These are phyloP conservation scores for Leucocoprinus birnbaumii DNA, from an alignment of 768 basidiomycete genomes.

Conservation along the genomic window DNA sequence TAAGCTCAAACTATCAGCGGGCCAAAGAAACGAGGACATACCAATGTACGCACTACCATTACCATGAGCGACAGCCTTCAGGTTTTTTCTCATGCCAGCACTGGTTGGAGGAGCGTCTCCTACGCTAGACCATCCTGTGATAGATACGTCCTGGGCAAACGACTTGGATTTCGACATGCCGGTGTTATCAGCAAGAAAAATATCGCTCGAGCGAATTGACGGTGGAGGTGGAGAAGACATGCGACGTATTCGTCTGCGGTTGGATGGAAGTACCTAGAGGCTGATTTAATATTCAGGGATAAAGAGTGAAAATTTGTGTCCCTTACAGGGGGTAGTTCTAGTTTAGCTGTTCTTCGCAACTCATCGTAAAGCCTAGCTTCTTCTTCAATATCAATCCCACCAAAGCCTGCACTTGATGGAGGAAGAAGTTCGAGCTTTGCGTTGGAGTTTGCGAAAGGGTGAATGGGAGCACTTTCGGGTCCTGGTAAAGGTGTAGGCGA, in stretches of 20 bases:
- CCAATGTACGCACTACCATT: constrained; percentile 65
- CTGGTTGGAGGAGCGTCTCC: constrained; percentile 34
- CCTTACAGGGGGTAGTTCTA: constrained; percentile 4
- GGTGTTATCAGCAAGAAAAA: constrained; percentile 64
- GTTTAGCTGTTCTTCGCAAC: constrained; percentile 42
- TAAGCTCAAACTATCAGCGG: neutral
- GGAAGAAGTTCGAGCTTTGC: constrained; percentile 53
- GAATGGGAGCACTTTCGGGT: constrained; percentile 15
- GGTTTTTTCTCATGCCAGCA: constrained; percentile 6
- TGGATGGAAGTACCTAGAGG: neutral
- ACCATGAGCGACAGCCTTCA: constrained; percentile 9
- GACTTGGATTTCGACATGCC: constrained; percentile 28
- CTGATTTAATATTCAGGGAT: neutral
- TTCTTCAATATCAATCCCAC: constrained; percentile 64
- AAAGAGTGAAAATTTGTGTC: neutral
- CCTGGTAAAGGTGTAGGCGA: constrained; percentile 5
- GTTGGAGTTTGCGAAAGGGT: constrained; percentile 46
- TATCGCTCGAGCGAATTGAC: constrained; percentile 65
- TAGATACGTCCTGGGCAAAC: constrained; percentile 64
- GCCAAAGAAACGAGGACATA: constrained; percentile 19
- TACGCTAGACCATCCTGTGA: constrained; percentile 71
- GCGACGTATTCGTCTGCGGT: constrained; percentile 24
- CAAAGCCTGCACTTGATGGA: constrained; percentile 14
- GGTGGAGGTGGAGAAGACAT: constrained; percentile 16
- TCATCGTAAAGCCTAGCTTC: constrained; percentile 67